These are phyloP conservation scores for Fomitopsis serialis DNA, from an alignment of 768 basidiomycete genomes.

Conservation along the genomic window DNA sequence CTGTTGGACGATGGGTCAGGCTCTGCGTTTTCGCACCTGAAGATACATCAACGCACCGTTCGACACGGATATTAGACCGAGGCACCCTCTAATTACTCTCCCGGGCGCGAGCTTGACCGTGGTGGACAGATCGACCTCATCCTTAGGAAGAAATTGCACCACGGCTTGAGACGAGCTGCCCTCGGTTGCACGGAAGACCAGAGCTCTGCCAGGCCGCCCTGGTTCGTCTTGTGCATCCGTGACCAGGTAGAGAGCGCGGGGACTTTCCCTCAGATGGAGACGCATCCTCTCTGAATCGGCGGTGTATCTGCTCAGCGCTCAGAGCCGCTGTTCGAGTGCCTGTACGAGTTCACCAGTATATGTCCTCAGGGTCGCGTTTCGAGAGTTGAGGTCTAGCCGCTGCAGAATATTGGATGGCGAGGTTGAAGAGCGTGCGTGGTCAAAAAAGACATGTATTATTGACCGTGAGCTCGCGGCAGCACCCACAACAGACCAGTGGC, in stretches of 20 bases:
- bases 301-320: no score
- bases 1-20: conserved; percentile 21
- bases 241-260: conserved; percentile 68
- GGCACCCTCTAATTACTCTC: conserved; percentile 72
- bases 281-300: conserved; percentile 59
- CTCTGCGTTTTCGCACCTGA: not conserved
- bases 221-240: conserved; percentile 65
- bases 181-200: conserved; percentile 67
- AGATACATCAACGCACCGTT: conserved; percentile 42
- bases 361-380: no score
- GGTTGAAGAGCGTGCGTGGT: not conserved
- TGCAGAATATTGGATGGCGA: no score
- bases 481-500: no score
- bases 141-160: conserved; percentile 78
- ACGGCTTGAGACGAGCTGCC: conserved; percentile 57
- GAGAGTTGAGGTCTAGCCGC: no score
- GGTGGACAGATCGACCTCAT: conserved; percentile 62
- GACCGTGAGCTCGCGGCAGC: no score
- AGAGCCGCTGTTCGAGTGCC: no score
- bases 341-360: no score
- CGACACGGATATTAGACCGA: conserved; percentile 74
- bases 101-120: conserved; percentile 59
- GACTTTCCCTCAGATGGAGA: conserved; percentile 63
- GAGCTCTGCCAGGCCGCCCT: conserved; percentile 55
- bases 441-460: no score